Evolutionary conservation across 2,329 filamentous ascomycete species (phyloP), one percentile per base, ranked within the genome.

Genomic region (Xylaria sp.): DNA sequence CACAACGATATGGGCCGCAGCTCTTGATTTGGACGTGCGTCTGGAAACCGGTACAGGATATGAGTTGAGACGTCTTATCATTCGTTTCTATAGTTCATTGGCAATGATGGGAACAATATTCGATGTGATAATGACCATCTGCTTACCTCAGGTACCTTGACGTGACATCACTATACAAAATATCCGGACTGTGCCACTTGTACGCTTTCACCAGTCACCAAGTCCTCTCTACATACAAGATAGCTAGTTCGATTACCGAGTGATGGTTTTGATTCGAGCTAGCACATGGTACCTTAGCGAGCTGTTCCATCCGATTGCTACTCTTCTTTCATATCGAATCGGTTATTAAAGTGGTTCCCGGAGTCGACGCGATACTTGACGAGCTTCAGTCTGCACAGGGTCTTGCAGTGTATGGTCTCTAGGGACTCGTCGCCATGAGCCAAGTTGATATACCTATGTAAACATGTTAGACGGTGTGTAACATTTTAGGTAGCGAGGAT

Each of bases 1-100:
- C 11, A 4, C 36, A 56, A 47, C 70, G 71, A 3, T 66, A 68
- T 32, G 67, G 71, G 5, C 71, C 69, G n/a, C 71, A 69, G 36
- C 64, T 73, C 6, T 53, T 71, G 7, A 51, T 73, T 12, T 71
- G 69, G 72, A 72, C 72, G 0, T 63, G 68, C 19, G 56, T 64
- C 9, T 73, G 72, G 72, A 65, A 67, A 45, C 57, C 60, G 5
- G 45, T 39, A 5, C 36, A 58, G 47, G 30, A 50, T n/a, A 21
- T n/a, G 17, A 12, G 17, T 9, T 21, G 12, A 36, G 17, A 17
- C n/a, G 17, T 47, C 17, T 47, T 7, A 47, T 47, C 17, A 7
- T 47, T 19, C 17, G 17, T 47, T 47, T 47, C 42, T 47, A 47
- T 47, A 47, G 17, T 17, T 47, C 42, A 17, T 47, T 19, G 19